Conservation (phyloP, 2,329 filamentous ascomycete genomes). For the Rhynchosporium graminicola region DNA sequence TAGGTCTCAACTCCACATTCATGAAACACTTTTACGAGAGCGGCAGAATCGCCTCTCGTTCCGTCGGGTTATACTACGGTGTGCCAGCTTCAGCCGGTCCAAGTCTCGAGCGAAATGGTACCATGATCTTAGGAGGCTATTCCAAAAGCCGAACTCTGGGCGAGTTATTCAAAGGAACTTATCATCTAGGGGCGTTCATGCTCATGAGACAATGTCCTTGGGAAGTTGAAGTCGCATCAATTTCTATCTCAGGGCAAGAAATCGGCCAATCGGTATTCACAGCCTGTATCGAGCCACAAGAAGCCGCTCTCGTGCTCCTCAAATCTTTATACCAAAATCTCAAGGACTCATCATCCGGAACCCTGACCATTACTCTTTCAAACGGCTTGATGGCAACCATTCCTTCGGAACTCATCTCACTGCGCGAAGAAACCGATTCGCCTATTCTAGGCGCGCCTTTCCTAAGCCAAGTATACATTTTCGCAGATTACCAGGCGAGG, state of each 20-base stretch:
- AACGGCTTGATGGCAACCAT: constrained; percentile 13
- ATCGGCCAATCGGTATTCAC: constrained; percentile 11
- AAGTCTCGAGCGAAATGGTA: constrained; percentile 13
- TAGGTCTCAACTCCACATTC: constrained; percentile 22
- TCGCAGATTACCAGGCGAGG: constrained; percentile 20
- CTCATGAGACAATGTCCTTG: constrained; percentile 17
- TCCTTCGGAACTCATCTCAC: constrained; percentile 11
- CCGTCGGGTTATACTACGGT: constrained; percentile 20
- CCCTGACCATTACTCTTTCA: constrained; percentile 14
- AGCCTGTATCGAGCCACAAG: constrained; percentile 21
- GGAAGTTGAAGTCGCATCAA: constrained; percentile 16
- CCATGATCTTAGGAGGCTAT: constrained; percentile 19
- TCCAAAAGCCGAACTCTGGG: constrained; percentile 14
- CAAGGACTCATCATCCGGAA: background rate
- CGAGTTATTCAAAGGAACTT: constrained; percentile 14
- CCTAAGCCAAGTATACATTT: constrained; percentile 22
- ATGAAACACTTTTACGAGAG: constrained; percentile 11
- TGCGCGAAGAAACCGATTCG: constrained; percentile 10
- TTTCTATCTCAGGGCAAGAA: background rate
- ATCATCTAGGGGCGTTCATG: constrained; percentile 13
- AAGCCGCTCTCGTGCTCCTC: constrained; percentile 14
- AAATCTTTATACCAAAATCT: background rate
- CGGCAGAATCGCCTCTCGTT: constrained; percentile 13
- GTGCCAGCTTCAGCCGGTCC: constrained; percentile 11
- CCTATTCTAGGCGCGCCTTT: constrained; percentile 22